phyloP scores from a whole-genome alignment of 768 basidiomycete species.

The Phaeotremella skinneri region DNA sequence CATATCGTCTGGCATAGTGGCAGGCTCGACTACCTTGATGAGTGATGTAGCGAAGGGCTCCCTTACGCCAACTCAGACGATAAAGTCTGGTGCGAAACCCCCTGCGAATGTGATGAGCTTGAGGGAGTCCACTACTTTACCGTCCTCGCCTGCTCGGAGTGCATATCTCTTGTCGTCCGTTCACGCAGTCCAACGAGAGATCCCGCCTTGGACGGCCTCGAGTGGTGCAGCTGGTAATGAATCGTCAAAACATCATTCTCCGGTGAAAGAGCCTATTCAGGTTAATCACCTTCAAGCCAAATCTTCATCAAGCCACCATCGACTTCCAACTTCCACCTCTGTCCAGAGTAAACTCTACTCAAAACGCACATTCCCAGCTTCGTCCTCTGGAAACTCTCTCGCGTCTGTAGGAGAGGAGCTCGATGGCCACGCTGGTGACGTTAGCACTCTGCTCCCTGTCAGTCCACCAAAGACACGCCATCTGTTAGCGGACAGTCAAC shows the following conservation, averaged over 20 bases:
- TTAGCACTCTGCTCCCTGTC: slow-evolving; percentile 20
- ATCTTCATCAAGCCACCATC: too few relatives aligned
- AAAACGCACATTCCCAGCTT: slow-evolving; percentile 31
- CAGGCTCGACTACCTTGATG: neutral
- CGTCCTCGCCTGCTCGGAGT: slow-evolving; percentile 14
- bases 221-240: slow-evolving; percentile 10
- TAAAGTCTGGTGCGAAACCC: neutral
- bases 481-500: slow-evolving; percentile 11
- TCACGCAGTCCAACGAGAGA: slow-evolving; percentile 10
- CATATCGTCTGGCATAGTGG: too few relatives aligned
- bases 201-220: slow-evolving; percentile 26
- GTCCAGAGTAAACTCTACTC: too few relatives aligned
- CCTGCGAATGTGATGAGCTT: neutral
- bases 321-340: too few relatives aligned
- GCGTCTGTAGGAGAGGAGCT: slow-evolving; percentile 24
- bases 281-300: too few relatives aligned
- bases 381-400: slow-evolving; percentile 26
- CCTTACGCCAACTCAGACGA: neutral
- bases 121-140: slow-evolving; percentile 21
- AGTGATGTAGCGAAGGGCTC: neutral
- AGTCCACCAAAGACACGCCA: slow-evolving; percentile 17
- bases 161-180: slow-evolving; percentile 14
- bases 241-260: neutral
- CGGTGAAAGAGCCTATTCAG: neutral
- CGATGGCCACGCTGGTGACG: slow-evolving; percentile 7